Conservation (phyloP, 345 rosid genomes). For the Draba incana region DNA sequence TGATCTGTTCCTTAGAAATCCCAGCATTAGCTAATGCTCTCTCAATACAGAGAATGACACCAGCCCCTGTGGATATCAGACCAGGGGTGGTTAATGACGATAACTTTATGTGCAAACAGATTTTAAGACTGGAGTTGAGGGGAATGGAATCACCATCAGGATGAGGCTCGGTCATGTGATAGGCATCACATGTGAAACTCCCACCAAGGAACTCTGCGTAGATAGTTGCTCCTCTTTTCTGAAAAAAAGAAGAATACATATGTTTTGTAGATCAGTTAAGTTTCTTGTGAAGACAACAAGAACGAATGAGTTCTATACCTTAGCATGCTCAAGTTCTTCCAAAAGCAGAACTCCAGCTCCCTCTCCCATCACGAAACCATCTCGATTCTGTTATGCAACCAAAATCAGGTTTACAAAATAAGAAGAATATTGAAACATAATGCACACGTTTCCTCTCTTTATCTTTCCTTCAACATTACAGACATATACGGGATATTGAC, state of each 20-base stretch:
- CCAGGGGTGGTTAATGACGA: neutral
- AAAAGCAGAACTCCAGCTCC: slow-evolving; percentile 97
- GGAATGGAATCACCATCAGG: slow-evolving; percentile 68
- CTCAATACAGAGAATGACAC: slow-evolving; percentile 82
- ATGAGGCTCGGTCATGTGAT: slow-evolving; percentile 94
- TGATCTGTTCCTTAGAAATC: slow-evolving; percentile 67
- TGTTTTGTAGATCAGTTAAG: slow-evolving; percentile 14
- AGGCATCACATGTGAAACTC: slow-evolving; percentile 93
- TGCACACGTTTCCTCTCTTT: neutral
- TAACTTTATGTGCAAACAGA: neutral
- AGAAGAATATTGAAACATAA: neutral
- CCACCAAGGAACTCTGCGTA: slow-evolving; percentile 97
- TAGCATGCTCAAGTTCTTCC: slow-evolving; percentile 96
- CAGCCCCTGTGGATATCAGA: slow-evolving; percentile 55
- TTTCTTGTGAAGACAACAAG: neutral
- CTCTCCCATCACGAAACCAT: slow-evolving; percentile 99
- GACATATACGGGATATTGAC: neutral
- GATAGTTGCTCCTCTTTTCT: slow-evolving; percentile 89
- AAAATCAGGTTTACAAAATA: slow-evolving; percentile 5
- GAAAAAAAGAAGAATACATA: slow-evolving; percentile 36
- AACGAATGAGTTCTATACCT: slow-evolving; percentile 52
- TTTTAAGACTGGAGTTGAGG: neutral
- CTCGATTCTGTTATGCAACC: slow-evolving; percentile 63
- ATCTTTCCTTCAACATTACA: neutral
- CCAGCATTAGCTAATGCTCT: slow-evolving; percentile 81